phyloP scores from a whole-genome alignment of 1,284 basidiomycete genomes.

The Lentinula novae-zelandiae region DNA sequence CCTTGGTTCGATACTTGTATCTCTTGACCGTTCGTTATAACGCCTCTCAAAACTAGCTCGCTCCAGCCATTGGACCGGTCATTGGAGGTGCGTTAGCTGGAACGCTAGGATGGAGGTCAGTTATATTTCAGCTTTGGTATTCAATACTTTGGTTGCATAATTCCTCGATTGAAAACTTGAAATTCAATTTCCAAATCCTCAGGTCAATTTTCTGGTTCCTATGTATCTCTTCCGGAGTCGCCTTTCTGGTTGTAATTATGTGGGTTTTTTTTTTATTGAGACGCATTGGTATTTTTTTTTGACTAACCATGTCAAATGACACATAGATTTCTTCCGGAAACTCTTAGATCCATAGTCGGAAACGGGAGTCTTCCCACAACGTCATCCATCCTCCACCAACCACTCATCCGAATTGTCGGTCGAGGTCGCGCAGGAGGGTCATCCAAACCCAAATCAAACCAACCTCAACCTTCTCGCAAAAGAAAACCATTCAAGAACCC shows the following conservation, averaged over 20 bases:
- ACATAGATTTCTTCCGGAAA: constrained; percentile 57
- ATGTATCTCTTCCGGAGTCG: constrained; percentile 53
- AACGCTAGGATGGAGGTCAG: constrained; percentile 62
- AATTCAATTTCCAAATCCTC: background rate
- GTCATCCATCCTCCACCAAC: constrained; percentile 36
- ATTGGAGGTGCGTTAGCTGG: constrained; percentile 60
- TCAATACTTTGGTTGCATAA: background rate
- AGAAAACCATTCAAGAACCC: constrained; percentile 38
- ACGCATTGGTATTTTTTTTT: background rate
- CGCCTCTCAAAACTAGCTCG: constrained; percentile 22
- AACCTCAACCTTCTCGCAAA: background rate
- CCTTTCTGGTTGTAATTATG: constrained; percentile 53
- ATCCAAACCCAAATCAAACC: constrained; percentile 1
- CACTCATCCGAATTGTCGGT: constrained; percentile 55
- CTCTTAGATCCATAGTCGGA: constrained; percentile 52
- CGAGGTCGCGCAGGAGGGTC: background rate
- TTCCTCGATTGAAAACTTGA: too few relatives aligned
- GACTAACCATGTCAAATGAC: background rate
- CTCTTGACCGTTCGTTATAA: too few relatives aligned
- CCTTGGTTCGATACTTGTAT: too few relatives aligned
- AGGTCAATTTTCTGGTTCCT: constrained; percentile 83
- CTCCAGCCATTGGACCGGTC: constrained; percentile 49
- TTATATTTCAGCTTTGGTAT: constrained; percentile 7
- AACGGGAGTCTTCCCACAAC: constrained; percentile 50
- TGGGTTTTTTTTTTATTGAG: constrained; percentile 29